Conservation (phyloP, 164 flowering plant genomes). For the Warburgia ugandensis region DNA sequence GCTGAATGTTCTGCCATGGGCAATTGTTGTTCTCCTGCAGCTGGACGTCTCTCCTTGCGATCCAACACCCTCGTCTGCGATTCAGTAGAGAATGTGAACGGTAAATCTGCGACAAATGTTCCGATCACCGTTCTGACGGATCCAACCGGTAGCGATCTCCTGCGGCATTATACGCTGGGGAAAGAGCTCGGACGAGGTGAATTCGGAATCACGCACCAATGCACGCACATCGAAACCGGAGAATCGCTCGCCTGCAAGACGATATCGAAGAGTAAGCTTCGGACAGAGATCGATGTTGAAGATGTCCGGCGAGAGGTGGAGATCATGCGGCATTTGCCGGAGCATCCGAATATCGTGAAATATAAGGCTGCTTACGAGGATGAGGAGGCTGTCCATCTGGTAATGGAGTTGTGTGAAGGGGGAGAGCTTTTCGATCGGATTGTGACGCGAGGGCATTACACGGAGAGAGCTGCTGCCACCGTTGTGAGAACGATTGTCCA, state of each 20-base stretch:
- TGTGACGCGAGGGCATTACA: slow-evolving; percentile 65
- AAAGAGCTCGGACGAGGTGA: slow-evolving; percentile 79
- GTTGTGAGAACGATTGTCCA: slow-evolving; percentile 53
- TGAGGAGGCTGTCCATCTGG: slow-evolving; percentile 45
- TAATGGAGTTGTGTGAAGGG: slow-evolving; percentile 81
- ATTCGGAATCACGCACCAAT: slow-evolving; percentile 58
- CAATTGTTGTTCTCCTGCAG: background rate
- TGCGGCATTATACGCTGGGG: slow-evolving; percentile 29
- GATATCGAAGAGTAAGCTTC: slow-evolving; percentile 55
- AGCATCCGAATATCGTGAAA: slow-evolving; percentile 52
- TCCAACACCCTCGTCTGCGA: background rate
- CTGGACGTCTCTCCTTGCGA: background rate
- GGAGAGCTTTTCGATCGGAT: slow-evolving; percentile 85
- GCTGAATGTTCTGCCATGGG: background rate
- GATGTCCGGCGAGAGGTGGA: slow-evolving; percentile 81
- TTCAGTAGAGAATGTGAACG: background rate
- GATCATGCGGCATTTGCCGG: slow-evolving; percentile 68
- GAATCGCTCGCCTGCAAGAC: slow-evolving; percentile 57
- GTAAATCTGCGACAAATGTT: background rate
- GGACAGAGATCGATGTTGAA: slow-evolving; percentile 62
- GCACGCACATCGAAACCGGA: slow-evolving; percentile 33
- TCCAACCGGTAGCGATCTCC: slow-evolving; percentile 26
- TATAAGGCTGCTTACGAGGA: slow-evolving; percentile 69
- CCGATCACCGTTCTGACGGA: slow-evolving; percentile 15
- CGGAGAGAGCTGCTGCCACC: slow-evolving; percentile 62